Evolutionary conservation across 306 rosid species (phyloP).

Genomic region (Comarum palustre): DNA sequence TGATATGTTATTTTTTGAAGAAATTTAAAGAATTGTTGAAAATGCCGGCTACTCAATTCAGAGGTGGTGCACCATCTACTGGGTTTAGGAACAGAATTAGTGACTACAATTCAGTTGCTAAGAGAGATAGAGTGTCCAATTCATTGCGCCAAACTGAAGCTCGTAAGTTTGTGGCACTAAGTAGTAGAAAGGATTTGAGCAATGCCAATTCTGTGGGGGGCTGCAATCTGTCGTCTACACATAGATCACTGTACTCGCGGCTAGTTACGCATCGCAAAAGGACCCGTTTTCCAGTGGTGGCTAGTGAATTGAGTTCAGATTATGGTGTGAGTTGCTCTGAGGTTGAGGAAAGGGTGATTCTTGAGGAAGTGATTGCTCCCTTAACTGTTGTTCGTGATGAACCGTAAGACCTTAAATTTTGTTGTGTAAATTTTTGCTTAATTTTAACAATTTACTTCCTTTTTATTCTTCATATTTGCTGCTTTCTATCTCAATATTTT

Average conservation of each 20-base stretch:
- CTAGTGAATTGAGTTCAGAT: slow-evolving; percentile 39
- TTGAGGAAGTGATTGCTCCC: slow-evolving; percentile 28
- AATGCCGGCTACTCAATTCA: slow-evolving; percentile 35
- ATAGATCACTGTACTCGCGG: slow-evolving; percentile 8
- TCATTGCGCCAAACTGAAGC: slow-evolving; percentile 8
- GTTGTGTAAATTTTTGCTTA: slow-evolving; percentile 13
- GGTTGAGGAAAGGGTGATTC: slow-evolving; percentile 34
- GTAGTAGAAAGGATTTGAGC: slow-evolving; percentile 27
- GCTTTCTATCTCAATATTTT: neutral
- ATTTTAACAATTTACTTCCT: neutral
- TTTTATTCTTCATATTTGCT: neutral
- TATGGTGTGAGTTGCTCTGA: slow-evolving; percentile 30
- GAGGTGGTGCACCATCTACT: slow-evolving; percentile 24
- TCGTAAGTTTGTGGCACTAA: slow-evolving; percentile 12
- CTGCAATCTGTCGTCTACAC: slow-evolving; percentile 20
- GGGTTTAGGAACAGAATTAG: slow-evolving; percentile 20
- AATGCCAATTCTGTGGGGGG: slow-evolving; percentile 24
- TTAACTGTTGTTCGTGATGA: slow-evolving; percentile 25
- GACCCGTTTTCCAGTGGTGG: slow-evolving; percentile 21
- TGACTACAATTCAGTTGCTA: slow-evolving; percentile 11
- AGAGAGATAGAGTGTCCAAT: slow-evolving; percentile 14
- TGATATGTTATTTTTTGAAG: neutral
- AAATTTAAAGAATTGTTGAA: slow-evolving; percentile 8
- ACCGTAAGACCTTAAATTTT: slow-evolving; percentile 39
- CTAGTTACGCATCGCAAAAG: slow-evolving; percentile 35